These are phyloP conservation scores for Rhododendron mucronatum DNA, from an alignment of 148 eudicot genomes.

Conservation along the genomic window DNA sequence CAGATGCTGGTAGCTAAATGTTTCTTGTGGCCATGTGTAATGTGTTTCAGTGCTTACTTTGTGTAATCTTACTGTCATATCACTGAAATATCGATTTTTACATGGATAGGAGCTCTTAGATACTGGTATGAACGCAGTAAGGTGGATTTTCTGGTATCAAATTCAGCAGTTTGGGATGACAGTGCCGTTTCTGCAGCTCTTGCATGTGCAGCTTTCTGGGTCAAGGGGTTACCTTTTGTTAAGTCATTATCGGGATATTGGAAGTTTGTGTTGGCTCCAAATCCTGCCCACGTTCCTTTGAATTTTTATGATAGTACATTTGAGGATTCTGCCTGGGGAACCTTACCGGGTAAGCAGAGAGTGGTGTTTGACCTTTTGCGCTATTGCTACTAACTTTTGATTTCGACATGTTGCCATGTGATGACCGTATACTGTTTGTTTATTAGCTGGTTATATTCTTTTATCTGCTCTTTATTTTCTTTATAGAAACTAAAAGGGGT, in stretches of 20 bases:
- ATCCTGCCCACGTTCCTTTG: conserved; percentile 46
- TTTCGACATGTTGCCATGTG: not conserved
- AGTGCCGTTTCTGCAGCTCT: conserved; percentile 74
- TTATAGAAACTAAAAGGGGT: not conserved
- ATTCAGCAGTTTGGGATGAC: conserved; percentile 81
- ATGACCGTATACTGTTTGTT: not conserved
- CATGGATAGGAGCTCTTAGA: conserved; percentile 58
- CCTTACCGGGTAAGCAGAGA: conserved; percentile 59
- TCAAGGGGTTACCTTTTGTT: conserved; percentile 79
- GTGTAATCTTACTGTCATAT: not conserved
- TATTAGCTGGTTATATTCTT: not conserved
- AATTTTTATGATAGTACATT: conserved; percentile 51
- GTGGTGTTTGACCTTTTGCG: not conserved
- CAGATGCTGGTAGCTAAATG: not conserved
- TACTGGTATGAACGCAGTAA: conserved; percentile 81
- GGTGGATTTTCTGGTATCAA: conserved; percentile 56
- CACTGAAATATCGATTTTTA: not conserved
- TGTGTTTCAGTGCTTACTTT: not conserved
- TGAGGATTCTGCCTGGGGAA: conserved; percentile 77
- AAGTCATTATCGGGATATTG: conserved; percentile 85
- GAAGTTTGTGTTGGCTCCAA: conserved; percentile 74
- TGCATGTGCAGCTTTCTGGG: conserved; percentile 90
- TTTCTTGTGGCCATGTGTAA: not conserved
- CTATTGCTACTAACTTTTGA: not conserved
- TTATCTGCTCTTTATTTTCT: not conserved